Evolutionary conservation across 208 protist genomes (phyloP), one percentile per base, ranked within the genome.

Genomic region (Acanthamoeba sp.): DNA sequence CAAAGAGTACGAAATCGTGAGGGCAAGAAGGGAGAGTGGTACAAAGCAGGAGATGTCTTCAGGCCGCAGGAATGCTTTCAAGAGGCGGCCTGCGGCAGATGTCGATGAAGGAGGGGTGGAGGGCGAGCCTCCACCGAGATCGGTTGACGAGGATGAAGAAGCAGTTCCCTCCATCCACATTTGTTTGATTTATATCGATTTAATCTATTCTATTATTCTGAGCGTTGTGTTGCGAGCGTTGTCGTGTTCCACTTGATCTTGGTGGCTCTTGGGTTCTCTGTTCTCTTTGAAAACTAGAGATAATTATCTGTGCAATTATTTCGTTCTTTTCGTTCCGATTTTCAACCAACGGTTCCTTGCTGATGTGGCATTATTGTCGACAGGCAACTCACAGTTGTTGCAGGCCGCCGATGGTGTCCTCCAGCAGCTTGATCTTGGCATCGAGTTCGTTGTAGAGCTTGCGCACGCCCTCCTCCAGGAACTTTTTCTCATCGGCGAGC

Each of bases 11-110:
- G 14, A 50, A 45, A 69, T 50, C 76, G 45, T 27, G 27, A 73
- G 55, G 22, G 22, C 12, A 38, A 32, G 12, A 36, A 29, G 27
- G 32, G 32, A 27, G 64, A 27, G 16, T 5, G 36, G 45, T 87
- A 90, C 82, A 36, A 90, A 90, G 82, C 82, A 90, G 14, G 82
- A 57, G 34, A 90, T 42, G 48, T 90, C 82, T 42, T 90, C 82
- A 64, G 82, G 48, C 22, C 82, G 45, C n/a, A 90, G 38, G n/a
- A 90, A 62, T 3, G 32, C 34, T 32, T 66, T 90, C 29, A 90
- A 42, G n/a, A 90, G 71, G 71, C 71, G 71, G 18, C 27, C 32
- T 36, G 32, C n/a, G 14, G 64, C 29, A 4, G 64, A 73, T 36
- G 29, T 36, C 27, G 64, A 29, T 29, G 64, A 73, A 36, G 64